Evolutionary conservation across 2,329 filamentous ascomycete genomes (phyloP), one percentile per base, ranked within the genome.

Genomic region (Fusarium sp.): DNA sequence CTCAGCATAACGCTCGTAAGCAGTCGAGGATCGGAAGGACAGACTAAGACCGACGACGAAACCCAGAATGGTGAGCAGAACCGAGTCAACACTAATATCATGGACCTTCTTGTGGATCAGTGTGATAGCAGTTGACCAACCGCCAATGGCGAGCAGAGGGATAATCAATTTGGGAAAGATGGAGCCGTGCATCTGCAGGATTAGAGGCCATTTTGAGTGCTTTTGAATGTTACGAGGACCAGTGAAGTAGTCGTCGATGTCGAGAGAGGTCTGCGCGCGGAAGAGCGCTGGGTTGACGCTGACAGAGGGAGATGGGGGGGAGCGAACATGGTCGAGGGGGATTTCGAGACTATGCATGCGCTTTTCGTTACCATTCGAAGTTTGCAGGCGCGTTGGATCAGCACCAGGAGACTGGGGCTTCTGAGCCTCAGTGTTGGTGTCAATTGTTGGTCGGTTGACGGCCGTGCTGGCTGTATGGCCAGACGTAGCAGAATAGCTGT

Each of bases 31-130:
- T 59, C 91, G 88, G 80, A 94, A 93, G 2, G 90, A 93, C 33
- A 94, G 84, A n/a, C 89, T 86, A 60, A 94, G 80, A 86, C 89
- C 89, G 76, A 94, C 91, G 61, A 94, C 90, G 80, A 94, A 94
- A 90, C 91, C 91, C 42, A 91, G 86, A 51, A 94, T 88, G 2
- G 91, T 94, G 52, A 94, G 83, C 20, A 94, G 82, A 31, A 80
- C 78, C 0, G 79, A 78, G 61, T 80, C 66, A 42, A 81, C 76
- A 79, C 49, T 1, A 17, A 50, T 83, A 76, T 14, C 84, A 78
- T 47, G 31, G 20, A 42, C 47, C 15, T 80, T 80, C 56, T 81
- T 71, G 14, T 80, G 82, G 70, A 92, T 81, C 53, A 80, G 77
- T 14, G 89, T 91, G 63, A 94, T 88, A 35, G 84, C 76, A 2